phyloP scores from a whole-genome alignment of 345 rosid species.

The Boechera stricta region DNA sequence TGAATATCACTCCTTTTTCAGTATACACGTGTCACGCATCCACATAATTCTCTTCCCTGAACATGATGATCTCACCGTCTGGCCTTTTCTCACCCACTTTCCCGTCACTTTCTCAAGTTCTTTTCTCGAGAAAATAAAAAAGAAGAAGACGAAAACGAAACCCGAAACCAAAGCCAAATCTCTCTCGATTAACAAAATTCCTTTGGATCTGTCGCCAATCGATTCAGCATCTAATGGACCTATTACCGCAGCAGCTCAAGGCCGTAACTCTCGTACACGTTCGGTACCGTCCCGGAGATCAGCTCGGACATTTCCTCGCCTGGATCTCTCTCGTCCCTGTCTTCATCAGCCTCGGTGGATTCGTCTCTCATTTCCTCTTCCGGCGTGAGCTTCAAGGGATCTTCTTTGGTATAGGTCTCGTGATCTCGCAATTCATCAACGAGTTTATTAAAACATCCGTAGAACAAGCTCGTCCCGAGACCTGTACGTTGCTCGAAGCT shows the following conservation, averaged over 20 bases:
- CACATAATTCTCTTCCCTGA: conserved; percentile 10
- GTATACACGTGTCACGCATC: conserved; percentile 40
- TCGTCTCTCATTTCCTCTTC: conserved; percentile 86
- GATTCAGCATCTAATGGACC: conserved; percentile 16
- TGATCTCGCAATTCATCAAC: conserved; percentile 80
- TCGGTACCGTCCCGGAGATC: conserved; percentile 79
- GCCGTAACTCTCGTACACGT: conserved; percentile 93
- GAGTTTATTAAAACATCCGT: conserved; percentile 71
- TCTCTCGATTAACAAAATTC: not conserved
- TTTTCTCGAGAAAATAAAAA: conserved; percentile 22
- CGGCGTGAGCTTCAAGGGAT: conserved; percentile 91
- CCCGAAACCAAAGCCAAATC: conserved; percentile 1
- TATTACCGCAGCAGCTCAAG: conserved; percentile 46
- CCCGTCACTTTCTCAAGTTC: conserved; percentile 36
- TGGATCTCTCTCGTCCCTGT: conserved; percentile 93
- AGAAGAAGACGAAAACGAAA: conserved; percentile 1
- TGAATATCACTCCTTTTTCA: not conserved
- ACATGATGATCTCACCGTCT: conserved; percentile 6
- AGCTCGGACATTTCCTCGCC: conserved; percentile 80
- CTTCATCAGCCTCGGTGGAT: conserved; percentile 89
- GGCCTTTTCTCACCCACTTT: conserved; percentile 1
- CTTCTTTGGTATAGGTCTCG: conserved; percentile 86
- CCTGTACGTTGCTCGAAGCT: conserved; percentile 80
- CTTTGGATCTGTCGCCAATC: conserved; percentile 25
- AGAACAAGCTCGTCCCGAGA: conserved; percentile 88